These are phyloP conservation scores for Mallotus japonicus DNA, from an alignment of 441 rosid species.

Conservation along the genomic window DNA sequence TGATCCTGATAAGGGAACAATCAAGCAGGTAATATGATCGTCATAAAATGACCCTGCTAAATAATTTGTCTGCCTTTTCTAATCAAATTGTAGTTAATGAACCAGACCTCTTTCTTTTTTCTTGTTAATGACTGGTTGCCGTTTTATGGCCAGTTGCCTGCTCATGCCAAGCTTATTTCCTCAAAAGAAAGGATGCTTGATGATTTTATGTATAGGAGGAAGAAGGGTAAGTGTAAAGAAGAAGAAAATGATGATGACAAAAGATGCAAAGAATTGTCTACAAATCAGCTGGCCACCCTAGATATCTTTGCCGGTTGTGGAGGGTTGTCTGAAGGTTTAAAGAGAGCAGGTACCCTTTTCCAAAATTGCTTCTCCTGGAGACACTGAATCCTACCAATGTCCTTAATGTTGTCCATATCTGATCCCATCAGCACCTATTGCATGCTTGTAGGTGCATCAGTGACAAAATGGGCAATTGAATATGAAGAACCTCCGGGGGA, in stretches of 20 bases:
- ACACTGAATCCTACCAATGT: too few relatives aligned
- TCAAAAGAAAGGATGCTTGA: slow-evolving; percentile 47
- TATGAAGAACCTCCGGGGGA: slow-evolving; percentile 85
- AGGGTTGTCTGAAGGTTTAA: slow-evolving; percentile 80
- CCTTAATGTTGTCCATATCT: too few relatives aligned
- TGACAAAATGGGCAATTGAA: slow-evolving; percentile 87
- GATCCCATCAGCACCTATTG: background rate
- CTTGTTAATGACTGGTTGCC: background rate
- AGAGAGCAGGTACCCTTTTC: slow-evolving; percentile 45
- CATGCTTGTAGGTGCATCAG: slow-evolving; percentile 50
- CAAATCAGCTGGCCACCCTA: slow-evolving; percentile 49
- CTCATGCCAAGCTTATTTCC: slow-evolving; percentile 46
- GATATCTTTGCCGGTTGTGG: slow-evolving; percentile 95
- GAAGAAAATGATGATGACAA: slow-evolving; percentile 42
- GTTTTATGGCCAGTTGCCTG: slow-evolving; percentile 65
- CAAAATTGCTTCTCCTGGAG: too few relatives aligned
- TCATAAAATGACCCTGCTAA: background rate
- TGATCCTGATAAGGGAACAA: slow-evolving; percentile 36
- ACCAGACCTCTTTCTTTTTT: slow-evolving; percentile 3
- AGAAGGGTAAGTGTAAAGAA: slow-evolving; percentile 73
- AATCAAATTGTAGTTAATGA: background rate
- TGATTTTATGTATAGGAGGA: slow-evolving; percentile 51
- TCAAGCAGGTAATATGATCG: slow-evolving; percentile 49
- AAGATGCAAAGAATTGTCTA: slow-evolving; percentile 28
- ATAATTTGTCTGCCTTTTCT: background rate